These are phyloP conservation scores for Colletotrichum higginsianum DNA, from an alignment of 2,329 filamentous ascomycete species.

Conservation along the genomic window DNA sequence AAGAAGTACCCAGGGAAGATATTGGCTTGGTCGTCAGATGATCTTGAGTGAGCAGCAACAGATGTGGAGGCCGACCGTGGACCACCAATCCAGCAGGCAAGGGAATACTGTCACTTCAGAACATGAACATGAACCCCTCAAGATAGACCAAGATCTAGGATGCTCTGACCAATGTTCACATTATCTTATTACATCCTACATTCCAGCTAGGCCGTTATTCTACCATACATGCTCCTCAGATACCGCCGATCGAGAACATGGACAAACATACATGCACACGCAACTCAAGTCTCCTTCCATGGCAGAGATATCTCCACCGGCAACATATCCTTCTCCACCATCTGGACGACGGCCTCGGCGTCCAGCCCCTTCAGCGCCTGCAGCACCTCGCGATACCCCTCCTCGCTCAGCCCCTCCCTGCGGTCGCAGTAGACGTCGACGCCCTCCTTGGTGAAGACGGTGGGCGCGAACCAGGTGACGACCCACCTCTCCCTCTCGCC, in stretches of 20 bases:
- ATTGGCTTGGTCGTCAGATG: too few species aligned
- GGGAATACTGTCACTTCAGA: too few species aligned
- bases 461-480: constrained; percentile 89
- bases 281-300: constrained; percentile 56
- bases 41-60: too few species aligned
- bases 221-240: too few species aligned
- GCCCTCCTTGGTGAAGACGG: constrained; percentile 86
- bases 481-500: constrained; percentile 74
- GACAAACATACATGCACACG: not conserved
- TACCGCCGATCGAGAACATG: not conserved
- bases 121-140: too few species aligned
- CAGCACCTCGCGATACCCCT: constrained; percentile 70
- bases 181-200: not conserved
- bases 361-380: constrained; percentile 67
- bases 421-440: constrained; percentile 82
- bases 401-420: constrained; percentile 71
- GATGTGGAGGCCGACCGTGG: too few species aligned
- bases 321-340: constrained; percentile 65
- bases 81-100: too few species aligned
- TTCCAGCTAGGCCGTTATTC: not conserved
- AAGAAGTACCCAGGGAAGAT: too few species aligned
- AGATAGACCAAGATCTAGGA: too few species aligned
- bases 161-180: not conserved
- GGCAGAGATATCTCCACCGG: constrained; percentile 67
- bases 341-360: constrained; percentile 67